Conservation (phyloP, 345 rosid genomes). For the Citrus sinensis region DVS_A1.0 CM039165.1:23677501-23678000, state of each 20-base stretch:
- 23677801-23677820: neutral
- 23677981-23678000: too few relatives aligned
- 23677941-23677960: neutral
- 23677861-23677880: conserved; percentile 1
- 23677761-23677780: conserved; percentile 44
- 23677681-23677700: neutral
- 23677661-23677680: neutral
- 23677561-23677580: neutral
- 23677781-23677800: conserved; percentile 48
- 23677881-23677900: neutral
- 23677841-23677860: neutral
- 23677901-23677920: neutral
- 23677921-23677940: neutral
- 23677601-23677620: neutral
- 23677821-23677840: neutral
- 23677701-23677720: neutral
- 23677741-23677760: conserved; percentile 35
- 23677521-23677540: neutral
- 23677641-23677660: neutral
- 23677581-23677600: neutral
- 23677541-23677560: neutral
- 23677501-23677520: neutral
- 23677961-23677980: too few relatives aligned
- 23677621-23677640: neutral
- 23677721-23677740: conserved; percentile 35